These are phyloP conservation scores for Chrysoporthe austroafricana DNA, from an alignment of 2,329 filamentous ascomycete species.

Conservation along the genomic window DNA sequence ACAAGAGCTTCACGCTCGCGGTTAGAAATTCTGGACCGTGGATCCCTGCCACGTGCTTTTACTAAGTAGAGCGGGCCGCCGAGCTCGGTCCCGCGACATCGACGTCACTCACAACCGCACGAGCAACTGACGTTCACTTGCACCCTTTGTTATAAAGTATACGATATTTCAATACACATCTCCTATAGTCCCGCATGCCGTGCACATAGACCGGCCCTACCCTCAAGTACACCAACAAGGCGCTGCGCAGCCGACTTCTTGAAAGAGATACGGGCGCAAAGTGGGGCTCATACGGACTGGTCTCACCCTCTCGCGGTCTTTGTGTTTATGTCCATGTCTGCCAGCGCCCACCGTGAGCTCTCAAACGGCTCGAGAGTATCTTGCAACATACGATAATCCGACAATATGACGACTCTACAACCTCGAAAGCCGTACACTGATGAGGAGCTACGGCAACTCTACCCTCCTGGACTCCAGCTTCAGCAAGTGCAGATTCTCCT, in stretches of 20 bases:
- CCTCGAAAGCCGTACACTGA: constrained; percentile 77
- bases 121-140: not conserved
- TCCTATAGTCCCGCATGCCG: not conserved
- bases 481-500: constrained; percentile 88
- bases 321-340: not conserved
- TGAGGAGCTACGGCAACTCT: constrained; percentile 79
- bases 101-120: not conserved
- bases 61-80: not conserved
- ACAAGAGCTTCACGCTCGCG: not conserved
- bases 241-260: not conserved
- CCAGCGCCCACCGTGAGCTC: not conserved
- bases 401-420: constrained; percentile 74
- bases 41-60: not conserved
- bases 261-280: not conserved
- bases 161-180: not conserved
- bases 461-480: constrained; percentile 78
- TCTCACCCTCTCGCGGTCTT: not conserved
- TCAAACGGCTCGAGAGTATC: not conserved
- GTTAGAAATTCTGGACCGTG: not conserved
- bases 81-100: not conserved
- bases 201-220: not conserved
- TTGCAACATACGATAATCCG: not conserved
- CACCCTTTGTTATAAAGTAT: not conserved
- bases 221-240: not conserved
- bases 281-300: constrained; percentile 1